phyloP scores from a whole-genome alignment of 192 early-diverging fungal genomes.

The Coemansia sp. region DNA sequence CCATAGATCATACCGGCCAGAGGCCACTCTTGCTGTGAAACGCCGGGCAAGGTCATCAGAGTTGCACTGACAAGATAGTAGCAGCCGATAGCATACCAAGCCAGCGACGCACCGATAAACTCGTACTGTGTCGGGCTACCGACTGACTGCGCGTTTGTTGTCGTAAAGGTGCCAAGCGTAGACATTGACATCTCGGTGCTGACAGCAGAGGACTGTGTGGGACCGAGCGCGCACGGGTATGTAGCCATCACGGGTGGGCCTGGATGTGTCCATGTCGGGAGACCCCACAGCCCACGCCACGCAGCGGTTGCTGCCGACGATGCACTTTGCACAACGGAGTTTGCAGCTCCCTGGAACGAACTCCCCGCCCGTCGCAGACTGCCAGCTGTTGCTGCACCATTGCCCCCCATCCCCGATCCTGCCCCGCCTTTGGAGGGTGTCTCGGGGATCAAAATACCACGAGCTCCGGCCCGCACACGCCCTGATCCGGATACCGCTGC shows the following conservation, averaged over 20 bases:
- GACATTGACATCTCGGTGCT: conserved; percentile 34
- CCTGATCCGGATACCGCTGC: conserved; percentile 32
- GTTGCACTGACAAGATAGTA: conserved; percentile 48
- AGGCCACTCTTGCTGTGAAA: conserved; percentile 36
- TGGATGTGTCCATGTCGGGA: conserved; percentile 52
- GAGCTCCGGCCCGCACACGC: conserved; percentile 42
- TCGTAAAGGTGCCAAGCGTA: conserved; percentile 33
- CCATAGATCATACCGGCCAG: conserved; percentile 24
- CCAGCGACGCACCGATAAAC: conserved; percentile 50
- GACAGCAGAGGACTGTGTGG: conserved; percentile 23
- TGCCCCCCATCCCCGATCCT: conserved; percentile 9
- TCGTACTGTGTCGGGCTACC: conserved; percentile 49
- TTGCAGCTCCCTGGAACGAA: conserved; percentile 9
- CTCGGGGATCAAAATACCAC: conserved; percentile 42
- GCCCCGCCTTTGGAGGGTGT: conserved; percentile 29
- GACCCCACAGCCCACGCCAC: conserved; percentile 54
- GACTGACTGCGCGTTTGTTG: conserved; percentile 35
- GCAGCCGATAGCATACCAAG: conserved; percentile 56
- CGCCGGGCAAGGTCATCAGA: conserved; percentile 12
- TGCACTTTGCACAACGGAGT: conserved; percentile 28
- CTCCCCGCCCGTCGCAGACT: conserved; percentile 15
- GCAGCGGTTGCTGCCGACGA: conserved; percentile 29
- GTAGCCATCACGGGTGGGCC: conserved; percentile 51
- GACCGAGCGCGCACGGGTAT: conserved; percentile 48
- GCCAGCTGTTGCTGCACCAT: conserved; percentile 1